Evolutionary conservation across 2,329 filamentous ascomycete species (phyloP), one percentile per base, ranked within the genome.

Genomic region (Xylaria sp.): DNA sequence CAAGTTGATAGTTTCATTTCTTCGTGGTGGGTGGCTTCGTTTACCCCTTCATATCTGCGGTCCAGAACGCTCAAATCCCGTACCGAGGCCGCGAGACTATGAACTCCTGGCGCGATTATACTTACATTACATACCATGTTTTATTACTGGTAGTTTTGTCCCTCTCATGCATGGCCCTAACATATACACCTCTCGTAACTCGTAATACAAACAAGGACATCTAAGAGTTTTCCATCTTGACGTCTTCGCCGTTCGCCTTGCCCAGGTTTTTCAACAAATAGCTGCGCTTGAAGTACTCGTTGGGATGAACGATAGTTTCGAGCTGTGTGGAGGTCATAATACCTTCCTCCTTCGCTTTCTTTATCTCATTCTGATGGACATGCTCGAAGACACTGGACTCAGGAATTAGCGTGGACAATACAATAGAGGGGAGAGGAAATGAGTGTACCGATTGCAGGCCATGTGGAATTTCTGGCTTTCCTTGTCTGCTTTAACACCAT

Each of bases 281-380:
- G 79, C 94, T 97, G 65, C 95, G 88, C 86, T 97, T 98, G 82
- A 98, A 99, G 82, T 98, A 99, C 73, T 95, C 94, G 80, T 99
- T 99, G 12, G 96, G 96, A 81, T 99, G 96, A 25, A 97, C 91
- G 78, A 99, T 97, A 0, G 95, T 98, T 81, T 98, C 95, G 51
- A 97, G 85, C 79, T 97, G 93, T 18, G 89, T 89, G 7, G 90
- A 83, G 13, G 86, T 90, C 89, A 91, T 91, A 61, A 90, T 84
- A 6, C 89, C 87, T 59, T 94, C 90, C 51, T 94, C 92, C 81
- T 91, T 93, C 70, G 91, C 92, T 76, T 88, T 89, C 78, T 90
- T 92, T 68, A 96, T 89, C 79, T 95, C 92, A 20, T 85, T 84
- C 78, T 92, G 94, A 81, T 99, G 94, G 20, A 91, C 83, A 78